Evolutionary conservation across 495 filamentous ascomycete species (phyloP).

Genomic region (Annulohypoxylon moriforme): DNA sequence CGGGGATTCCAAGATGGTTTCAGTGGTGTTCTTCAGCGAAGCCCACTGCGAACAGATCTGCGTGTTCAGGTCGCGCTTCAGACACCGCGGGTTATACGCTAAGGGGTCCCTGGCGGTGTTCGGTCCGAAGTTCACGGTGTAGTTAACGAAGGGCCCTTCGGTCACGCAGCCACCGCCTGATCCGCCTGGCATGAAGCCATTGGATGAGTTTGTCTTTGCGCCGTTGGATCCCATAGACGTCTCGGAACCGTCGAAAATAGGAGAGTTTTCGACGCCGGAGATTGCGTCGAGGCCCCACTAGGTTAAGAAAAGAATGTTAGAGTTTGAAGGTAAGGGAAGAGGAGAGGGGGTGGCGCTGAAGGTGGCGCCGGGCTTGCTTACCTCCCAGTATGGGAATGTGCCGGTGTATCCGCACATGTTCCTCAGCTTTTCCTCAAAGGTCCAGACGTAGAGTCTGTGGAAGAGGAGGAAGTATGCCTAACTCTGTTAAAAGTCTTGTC

Average conservation of each 20-base stretch:
- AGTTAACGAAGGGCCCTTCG: slow-evolving; percentile 48
- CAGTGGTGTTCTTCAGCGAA: slow-evolving; percentile 55
- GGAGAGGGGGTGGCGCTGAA: background rate
- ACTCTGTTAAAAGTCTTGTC: background rate
- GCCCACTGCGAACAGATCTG: slow-evolving; percentile 49
- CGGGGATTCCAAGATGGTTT: slow-evolving; percentile 49
- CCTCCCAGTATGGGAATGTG: slow-evolving; percentile 56
- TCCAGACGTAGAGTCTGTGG: slow-evolving; percentile 53
- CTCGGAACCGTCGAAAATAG: slow-evolving; percentile 50
- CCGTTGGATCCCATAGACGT: slow-evolving; percentile 50
- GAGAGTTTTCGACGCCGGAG: slow-evolving; percentile 46
- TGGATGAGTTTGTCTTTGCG: slow-evolving; percentile 39
- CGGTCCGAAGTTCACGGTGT: slow-evolving; percentile 56
- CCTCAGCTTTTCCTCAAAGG: slow-evolving; percentile 54
- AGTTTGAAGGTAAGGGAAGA: background rate
- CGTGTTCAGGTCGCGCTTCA: slow-evolving; percentile 56
- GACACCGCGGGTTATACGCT: slow-evolving; percentile 55
- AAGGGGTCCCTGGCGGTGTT: slow-evolving; percentile 45
- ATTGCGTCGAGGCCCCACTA: slow-evolving; percentile 54
- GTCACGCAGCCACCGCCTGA: slow-evolving; percentile 53
- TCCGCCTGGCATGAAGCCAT: slow-evolving; percentile 37
- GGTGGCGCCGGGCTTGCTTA: slow-evolving; percentile 3
- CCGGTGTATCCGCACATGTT: slow-evolving; percentile 52
- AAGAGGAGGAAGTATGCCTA: slow-evolving; percentile 56
- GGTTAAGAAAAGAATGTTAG: background rate